Evolutionary conservation across 2,329 filamentous ascomycete species (phyloP).

Genomic region (Alternaria tenuissima): DNA sequence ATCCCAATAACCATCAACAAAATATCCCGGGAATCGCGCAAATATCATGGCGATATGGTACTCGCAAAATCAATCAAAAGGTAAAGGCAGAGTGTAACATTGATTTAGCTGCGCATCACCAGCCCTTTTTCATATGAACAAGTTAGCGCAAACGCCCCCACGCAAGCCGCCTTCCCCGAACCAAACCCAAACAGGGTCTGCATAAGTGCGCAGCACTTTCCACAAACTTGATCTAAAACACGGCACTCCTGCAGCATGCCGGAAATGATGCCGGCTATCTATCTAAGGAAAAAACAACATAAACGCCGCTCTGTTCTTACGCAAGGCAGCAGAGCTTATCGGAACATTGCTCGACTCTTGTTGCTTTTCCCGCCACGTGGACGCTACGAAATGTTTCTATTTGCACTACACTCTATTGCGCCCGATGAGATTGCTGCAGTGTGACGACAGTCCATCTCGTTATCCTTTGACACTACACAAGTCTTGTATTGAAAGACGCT

Average conservation of each 20-base stretch:
- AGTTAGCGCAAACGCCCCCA: constrained; percentile 1
- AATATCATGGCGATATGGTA: not conserved
- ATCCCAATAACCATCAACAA: too few species aligned
- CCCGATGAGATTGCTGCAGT: not conserved
- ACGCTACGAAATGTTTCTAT: not conserved
- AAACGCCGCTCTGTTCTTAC: not conserved
- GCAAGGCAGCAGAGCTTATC: not conserved
- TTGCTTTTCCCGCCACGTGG: constrained; percentile 1
- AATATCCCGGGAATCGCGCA: too few species aligned
- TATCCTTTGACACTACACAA: not conserved
- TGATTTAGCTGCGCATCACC: not conserved
- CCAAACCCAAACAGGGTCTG: constrained; percentile 1
- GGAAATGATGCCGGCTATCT: not conserved
- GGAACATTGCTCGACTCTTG: not conserved
- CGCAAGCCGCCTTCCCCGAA: not conserved
- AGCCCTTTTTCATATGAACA: not conserved
- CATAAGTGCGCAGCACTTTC: not conserved
- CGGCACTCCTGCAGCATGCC: not conserved
- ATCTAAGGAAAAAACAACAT: not conserved
- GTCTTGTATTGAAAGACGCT: not conserved
- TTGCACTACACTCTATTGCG: not conserved
- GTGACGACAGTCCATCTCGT: not conserved
- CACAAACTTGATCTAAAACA: not conserved
- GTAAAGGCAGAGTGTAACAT: not conserved
- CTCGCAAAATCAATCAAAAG: not conserved